Evolutionary conservation across 768 basidiomycete species (phyloP), one percentile per base, ranked within the genome.

Genomic region (Macrocybe gigantea): DNA sequence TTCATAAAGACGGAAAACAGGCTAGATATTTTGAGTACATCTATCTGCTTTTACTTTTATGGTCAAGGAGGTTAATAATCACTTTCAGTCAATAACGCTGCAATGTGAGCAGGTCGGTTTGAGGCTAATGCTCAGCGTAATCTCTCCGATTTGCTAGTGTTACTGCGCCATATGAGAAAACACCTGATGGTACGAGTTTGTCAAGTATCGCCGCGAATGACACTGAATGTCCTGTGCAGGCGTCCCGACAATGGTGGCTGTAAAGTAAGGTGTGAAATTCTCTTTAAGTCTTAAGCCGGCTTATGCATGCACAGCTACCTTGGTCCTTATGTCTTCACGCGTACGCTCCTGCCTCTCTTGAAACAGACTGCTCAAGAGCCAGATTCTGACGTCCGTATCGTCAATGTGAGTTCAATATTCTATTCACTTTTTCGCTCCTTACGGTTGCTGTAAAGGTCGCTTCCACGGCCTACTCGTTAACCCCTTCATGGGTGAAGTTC

Each of bases 381-480:
- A 0, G 63, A 64, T 15, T 69, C 79, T 0, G 84, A 85, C 49
- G 82, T 83, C 41, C 75, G 83, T 12, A 69, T 86, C 10, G 69
- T 84, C 7, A 73, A 77, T 47, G 82, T 83, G 49, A 37, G 75
- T 63, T 33, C 13, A 7, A 30, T 7, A 44, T 45, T 53, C 2
- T 9, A 10, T 13, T 11, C 32, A 51, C 10, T 32, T 31, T 11
- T 12, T 15, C 6, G 34, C 38, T 11, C 22, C 41, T 34, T 6
- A 49, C 3, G 14, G n/a, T 30, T 46, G 14, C 22, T 13, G 3
- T 34, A 7, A 30, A 75, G 71, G 51, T 73, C 7, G 43, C 64
- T 11, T 74, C 71, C 7, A 56, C 55, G 0, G 60, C 31, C 6
- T 57, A 70, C 41, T 53, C 41, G 30, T 2, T 53, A 2, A 52